These are phyloP conservation scores for Truncatella angustata DNA, from an alignment of 2,329 filamentous ascomycete genomes.

Conservation along the genomic window DNA sequence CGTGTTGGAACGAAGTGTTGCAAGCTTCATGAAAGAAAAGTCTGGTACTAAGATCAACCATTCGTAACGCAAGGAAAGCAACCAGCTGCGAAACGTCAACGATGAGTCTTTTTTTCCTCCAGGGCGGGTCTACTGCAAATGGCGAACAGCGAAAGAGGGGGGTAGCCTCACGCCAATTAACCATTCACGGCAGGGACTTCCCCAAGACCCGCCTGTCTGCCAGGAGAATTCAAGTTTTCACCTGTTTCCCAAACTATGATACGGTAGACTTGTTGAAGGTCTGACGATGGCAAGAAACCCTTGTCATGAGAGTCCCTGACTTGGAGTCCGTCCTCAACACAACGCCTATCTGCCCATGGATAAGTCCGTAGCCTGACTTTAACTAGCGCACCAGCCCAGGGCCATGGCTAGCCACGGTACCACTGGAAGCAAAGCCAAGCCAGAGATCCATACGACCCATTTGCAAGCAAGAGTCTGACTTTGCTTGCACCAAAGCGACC, in stretches of 20 bases:
- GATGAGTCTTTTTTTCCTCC: background rate
- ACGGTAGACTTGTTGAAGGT: too few species aligned
- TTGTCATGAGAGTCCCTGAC: background rate
- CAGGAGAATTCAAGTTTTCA: too few species aligned
- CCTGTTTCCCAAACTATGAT: too few species aligned
- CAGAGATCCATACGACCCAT: background rate
- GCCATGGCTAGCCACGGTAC: slow-evolving; percentile 3
- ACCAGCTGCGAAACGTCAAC: background rate
- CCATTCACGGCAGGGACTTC: background rate
- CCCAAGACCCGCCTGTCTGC: background rate
- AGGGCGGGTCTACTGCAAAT: background rate
- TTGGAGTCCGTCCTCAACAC: background rate
- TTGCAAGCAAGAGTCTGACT: background rate
- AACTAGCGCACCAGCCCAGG: background rate
- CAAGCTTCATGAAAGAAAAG: background rate
- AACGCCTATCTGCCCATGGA: too few species aligned
- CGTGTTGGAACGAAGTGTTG: background rate
- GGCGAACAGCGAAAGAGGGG: background rate
- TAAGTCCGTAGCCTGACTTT: slow-evolving; percentile 1
- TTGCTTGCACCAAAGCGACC: background rate
- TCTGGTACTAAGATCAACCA: background rate
- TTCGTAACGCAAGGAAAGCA: slow-evolving; percentile 1
- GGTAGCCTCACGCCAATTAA: background rate
- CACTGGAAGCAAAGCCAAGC: too few species aligned
- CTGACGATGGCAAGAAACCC: background rate